Base-by-base conservation (phyloP, 495 filamentous ascomycete species). In the Penicillium fimorum region DNA sequence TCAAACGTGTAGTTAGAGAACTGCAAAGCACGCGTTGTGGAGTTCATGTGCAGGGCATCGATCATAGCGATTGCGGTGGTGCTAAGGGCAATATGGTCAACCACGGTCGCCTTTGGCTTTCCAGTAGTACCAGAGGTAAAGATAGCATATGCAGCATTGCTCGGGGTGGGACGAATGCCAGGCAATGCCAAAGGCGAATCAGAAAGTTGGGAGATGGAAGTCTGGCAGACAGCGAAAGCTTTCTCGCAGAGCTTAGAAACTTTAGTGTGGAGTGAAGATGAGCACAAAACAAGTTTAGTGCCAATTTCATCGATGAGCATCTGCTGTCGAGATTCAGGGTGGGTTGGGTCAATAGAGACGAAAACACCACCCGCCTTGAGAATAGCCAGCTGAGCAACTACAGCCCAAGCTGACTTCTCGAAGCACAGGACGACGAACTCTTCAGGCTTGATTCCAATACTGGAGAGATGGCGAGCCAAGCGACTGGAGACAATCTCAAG, bases 1-100 rank as follows among this genome's bases (percentile, higher is more conserved):
- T 92, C 88, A 38, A 88, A 87, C 2, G 84, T 83, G 62, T 84
- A 88, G 44, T 83, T 84, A 2, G 87, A 84, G 51, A 87, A 83
- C 56, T 91, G 87, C 58, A 91, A 75, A 8, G 85, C 78, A 8
- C 88, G 79, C 15, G 82, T 82, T 0, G 68, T 62, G 0, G 76
- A 60, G 35, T 77, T 68, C 42, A 88, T 78, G 10, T 70, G 56
- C 15, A 85, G 62, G 1, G 74, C 71, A 13, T 62, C 57, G 13
- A 53, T 61, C 56, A 74, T 66, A n/a, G 66, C 63, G 12, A 71
- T 50, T 35, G 70, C 65, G 1, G 66, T 65, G 17, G 69, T 68
- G 5, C 66, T 70, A 11, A 79, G 63, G 12, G 64, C 66, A 25
- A 64, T 57, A 59, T 82, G 80, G 24, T 78, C 74, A 29, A 79